These are phyloP conservation scores for Tephrocybe sp. DNA, from an alignment of 768 basidiomycete genomes.

Conservation along the genomic window DNA sequence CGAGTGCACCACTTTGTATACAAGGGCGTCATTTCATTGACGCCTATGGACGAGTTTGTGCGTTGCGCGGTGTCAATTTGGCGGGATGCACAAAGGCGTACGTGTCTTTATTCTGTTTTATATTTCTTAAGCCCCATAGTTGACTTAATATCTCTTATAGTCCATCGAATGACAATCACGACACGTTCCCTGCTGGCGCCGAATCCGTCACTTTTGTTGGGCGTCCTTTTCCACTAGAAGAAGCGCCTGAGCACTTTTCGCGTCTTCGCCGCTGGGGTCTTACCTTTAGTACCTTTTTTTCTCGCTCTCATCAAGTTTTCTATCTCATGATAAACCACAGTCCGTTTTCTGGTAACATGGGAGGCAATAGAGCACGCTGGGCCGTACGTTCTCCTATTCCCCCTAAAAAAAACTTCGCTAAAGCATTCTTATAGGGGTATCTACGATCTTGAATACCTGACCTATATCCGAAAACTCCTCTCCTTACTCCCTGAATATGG, in stretches of 20 bases:
- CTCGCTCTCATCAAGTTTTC: neutral
- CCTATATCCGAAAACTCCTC: conserved; percentile 72
- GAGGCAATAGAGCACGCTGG: conserved; percentile 95
- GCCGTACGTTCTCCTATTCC: conserved; percentile 58
- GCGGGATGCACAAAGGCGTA: conserved; percentile 84
- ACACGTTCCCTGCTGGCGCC: conserved; percentile 65
- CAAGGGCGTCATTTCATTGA: conserved; percentile 86
- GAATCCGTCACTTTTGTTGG: conserved; percentile 81
- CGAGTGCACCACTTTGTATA: conserved; percentile 54
- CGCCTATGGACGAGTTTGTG: conserved; percentile 74
- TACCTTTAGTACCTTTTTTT: conserved; percentile 66
- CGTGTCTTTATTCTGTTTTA: conserved; percentile 23
- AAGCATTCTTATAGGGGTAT: conserved; percentile 52
- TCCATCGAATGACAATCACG: conserved; percentile 67
- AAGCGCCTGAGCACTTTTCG: conserved; percentile 83
- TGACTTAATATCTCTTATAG: conserved; percentile 32
- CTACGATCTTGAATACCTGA: conserved; percentile 83
- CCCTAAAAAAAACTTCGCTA: neutral
- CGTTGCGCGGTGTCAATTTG: conserved; percentile 82
- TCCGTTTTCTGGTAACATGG: conserved; percentile 95
- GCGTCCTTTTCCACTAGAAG: conserved; percentile 86
- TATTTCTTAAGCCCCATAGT: conserved; percentile 10
- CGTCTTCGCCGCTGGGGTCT: conserved; percentile 85
- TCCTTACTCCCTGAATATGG: conserved; percentile 72
- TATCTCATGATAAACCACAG: conserved; percentile 34